Evolutionary conservation across 169 alveolate genomes (phyloP).

Genomic region (Plasmodium adleri): DNA sequence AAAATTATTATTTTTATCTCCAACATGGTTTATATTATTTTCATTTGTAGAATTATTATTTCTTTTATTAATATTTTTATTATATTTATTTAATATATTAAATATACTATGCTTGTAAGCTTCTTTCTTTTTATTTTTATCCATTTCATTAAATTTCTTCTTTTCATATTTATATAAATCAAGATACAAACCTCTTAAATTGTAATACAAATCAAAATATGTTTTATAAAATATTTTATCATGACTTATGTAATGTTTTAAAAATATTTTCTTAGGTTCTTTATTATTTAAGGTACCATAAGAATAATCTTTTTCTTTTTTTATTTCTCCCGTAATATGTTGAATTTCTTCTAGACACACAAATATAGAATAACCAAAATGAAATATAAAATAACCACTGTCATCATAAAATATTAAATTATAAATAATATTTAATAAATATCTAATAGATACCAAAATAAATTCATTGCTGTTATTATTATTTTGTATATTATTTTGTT

Average conservation of each 20-base stretch:
- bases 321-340: conserved; percentile 66
- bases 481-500: neutral
- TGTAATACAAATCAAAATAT: conserved; percentile 43
- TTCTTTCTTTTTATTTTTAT: conserved; percentile 27
- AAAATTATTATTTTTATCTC: neutral
- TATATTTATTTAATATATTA: neutral
- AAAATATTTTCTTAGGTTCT: conserved; percentile 1
- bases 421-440: conserved; percentile 43
- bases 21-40: neutral
- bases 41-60: neutral
- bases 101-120: conserved; percentile 1
- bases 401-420: conserved; percentile 71
- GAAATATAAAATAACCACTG: conserved; percentile 56
- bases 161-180: conserved; percentile 72
- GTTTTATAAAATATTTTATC: conserved; percentile 56
- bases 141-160: conserved; percentile 43
- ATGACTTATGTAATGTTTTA: conserved; percentile 59
- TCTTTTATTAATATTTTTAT: neutral
- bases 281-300: conserved; percentile 49
- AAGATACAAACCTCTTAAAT: conserved; percentile 32
- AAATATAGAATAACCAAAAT: conserved; percentile 70
- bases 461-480: conserved; percentile 26
- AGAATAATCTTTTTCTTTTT: conserved; percentile 69
- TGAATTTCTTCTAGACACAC: conserved; percentile 72
- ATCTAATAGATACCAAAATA: conserved; percentile 54